Evolutionary conservation across 148 eudicot species (phyloP).

Genomic region (Chenopodium berlandieri): DNA sequence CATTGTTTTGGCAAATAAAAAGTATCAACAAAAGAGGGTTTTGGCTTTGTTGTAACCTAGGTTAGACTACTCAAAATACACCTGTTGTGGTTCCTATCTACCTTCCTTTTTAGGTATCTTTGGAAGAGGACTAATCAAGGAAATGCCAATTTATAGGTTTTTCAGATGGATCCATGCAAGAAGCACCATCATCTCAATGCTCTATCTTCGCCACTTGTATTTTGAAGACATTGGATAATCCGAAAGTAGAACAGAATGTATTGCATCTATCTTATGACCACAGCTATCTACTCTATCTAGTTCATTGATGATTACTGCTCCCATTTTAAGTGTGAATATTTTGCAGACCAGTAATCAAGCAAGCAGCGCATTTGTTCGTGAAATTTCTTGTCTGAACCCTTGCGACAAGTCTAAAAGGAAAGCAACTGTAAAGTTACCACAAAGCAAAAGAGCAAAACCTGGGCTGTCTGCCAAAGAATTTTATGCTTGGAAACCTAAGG

Average conservation of each 20-base stretch:
- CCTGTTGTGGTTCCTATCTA: constrained; percentile 6
- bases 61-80: background rate
- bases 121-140: constrained; percentile 11
- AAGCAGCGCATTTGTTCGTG: constrained; percentile 28
- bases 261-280: constrained; percentile 2
- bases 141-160: constrained; percentile 33
- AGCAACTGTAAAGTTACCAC: constrained; percentile 7
- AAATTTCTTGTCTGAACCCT: constrained; percentile 22
- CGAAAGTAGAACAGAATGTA: constrained; percentile 24
- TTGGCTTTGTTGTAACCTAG: background rate
- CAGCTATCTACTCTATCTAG: constrained; percentile 13
- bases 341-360: constrained; percentile 24
- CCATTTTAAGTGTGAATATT: constrained; percentile 13
- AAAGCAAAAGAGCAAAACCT: constrained; percentile 27
- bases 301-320: constrained; percentile 1
- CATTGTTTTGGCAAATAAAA: background rate
- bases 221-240: constrained; percentile 27
- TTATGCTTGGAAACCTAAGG: constrained; percentile 21
- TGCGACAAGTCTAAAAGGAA: constrained; percentile 31
- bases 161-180: constrained; percentile 24
- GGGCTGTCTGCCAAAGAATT: constrained; percentile 12
- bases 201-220: constrained; percentile 24
- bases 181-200: constrained; percentile 23
- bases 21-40: background rate
- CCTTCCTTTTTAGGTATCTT: constrained; percentile 2